Conservation (phyloP, 306 rosid genomes). For the Trichosanthes truncata region DNA sequence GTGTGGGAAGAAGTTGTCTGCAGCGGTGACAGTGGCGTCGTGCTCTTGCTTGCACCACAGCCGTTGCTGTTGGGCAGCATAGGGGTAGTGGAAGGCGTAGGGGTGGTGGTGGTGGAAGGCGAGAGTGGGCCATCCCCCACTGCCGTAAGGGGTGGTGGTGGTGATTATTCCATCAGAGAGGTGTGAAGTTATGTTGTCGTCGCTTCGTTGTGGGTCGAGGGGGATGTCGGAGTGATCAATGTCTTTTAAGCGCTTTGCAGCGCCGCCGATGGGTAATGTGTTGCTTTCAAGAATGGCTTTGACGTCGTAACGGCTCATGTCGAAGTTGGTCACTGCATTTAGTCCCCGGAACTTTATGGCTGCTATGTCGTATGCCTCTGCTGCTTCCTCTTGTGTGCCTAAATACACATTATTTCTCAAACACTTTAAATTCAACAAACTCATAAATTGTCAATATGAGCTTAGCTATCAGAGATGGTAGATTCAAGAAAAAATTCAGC, state of each 20-base stretch:
- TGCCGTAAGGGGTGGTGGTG: conserved; percentile 8
- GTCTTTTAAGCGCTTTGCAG: conserved; percentile 72
- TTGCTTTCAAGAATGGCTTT: conserved; percentile 74
- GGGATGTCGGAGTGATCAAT: conserved; percentile 34
- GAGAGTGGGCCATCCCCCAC: conserved; percentile 40
- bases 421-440: neutral
- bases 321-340: conserved; percentile 92
- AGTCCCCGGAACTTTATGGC: conserved; percentile 86
- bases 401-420: neutral
- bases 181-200: conserved; percentile 24
- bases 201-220: conserved; percentile 18
- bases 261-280: conserved; percentile 66
- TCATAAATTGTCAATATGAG: no score
- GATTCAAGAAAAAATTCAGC: no score
- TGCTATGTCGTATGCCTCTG: conserved; percentile 91
- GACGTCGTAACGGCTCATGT: conserved; percentile 82
- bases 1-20: conserved; percentile 54
- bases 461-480: no score
- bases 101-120: conserved; percentile 29
- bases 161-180: conserved; percentile 22
- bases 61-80: conserved; percentile 22
- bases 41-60: conserved; percentile 81
- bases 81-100: conserved; percentile 28
- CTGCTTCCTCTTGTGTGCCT: conserved; percentile 97
- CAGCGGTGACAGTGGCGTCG: conserved; percentile 17